phyloP scores from a whole-genome alignment of 164 flowering plant species.

The Stephania japonica region DNA sequence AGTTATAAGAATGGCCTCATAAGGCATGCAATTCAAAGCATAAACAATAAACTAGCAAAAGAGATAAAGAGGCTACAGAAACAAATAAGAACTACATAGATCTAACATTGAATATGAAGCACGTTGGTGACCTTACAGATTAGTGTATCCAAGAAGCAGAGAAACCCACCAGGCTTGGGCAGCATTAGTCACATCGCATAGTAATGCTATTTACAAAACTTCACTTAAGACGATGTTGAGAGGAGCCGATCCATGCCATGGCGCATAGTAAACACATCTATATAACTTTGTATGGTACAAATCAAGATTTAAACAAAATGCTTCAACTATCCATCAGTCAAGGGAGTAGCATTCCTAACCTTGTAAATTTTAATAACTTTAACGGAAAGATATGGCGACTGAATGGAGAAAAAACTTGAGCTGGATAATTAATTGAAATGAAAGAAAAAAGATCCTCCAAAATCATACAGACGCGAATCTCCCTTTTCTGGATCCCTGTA shows the following conservation, averaged over 20 bases:
- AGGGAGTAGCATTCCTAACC: conserved; percentile 23
- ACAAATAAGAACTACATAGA: background rate
- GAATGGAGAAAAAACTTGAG: conserved; percentile 10
- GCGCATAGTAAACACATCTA: background rate
- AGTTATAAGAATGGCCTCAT: background rate
- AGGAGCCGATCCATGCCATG: conserved; percentile 3
- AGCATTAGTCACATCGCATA: background rate
- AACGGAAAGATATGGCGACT: conserved; percentile 9
- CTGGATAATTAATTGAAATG: background rate
- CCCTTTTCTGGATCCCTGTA: conserved; percentile 11
- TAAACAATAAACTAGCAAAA: background rate
- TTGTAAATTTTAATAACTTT: conserved; percentile 12
- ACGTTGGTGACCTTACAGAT: no score
- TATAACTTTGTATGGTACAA: conserved; percentile 1
- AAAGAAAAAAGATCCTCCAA: conserved; percentile 1
- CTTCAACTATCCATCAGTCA: conserved; percentile 15
- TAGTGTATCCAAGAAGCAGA: background rate
- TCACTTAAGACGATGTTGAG: background rate
- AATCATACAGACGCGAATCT: background rate
- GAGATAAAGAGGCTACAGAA: background rate
- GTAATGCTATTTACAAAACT: background rate
- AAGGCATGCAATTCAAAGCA: background rate
- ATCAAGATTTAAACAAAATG: background rate
- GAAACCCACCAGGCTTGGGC: background rate
- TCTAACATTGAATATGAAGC: background rate